phyloP scores from a whole-genome alignment of 768 basidiomycete species.

The Pleurotus tuber-regium region DNA sequence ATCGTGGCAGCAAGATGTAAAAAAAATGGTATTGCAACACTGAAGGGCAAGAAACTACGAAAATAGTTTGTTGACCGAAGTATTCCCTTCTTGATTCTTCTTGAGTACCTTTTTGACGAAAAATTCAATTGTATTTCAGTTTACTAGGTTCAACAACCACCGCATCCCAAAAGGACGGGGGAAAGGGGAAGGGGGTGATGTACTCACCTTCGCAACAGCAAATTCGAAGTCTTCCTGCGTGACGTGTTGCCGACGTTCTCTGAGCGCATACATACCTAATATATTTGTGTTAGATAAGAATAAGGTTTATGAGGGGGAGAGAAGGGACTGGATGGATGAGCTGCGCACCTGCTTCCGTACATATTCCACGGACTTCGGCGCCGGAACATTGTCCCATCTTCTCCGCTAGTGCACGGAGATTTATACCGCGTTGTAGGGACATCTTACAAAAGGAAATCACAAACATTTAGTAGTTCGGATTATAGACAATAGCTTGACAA shows the following conservation, averaged over 20 bases:
- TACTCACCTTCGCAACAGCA: slow-evolving; percentile 86
- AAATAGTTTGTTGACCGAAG: slow-evolving; percentile 93
- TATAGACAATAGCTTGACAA: not conserved
- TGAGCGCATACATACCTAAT: slow-evolving; percentile 91
- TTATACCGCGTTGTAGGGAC: slow-evolving; percentile 97
- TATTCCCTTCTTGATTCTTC: slow-evolving; percentile 96
- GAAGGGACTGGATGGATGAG: not conserved
- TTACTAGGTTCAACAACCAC: not conserved
- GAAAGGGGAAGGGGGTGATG: not conserved
- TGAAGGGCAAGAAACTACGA: slow-evolving; percentile 43
- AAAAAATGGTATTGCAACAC: slow-evolving; percentile 9
- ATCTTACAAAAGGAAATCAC: slow-evolving; percentile 53
- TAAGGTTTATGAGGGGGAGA: not conserved
- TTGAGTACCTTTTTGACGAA: slow-evolving; percentile 89
- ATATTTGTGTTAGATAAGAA: slow-evolving; percentile 1
- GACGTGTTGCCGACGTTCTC: slow-evolving; percentile 94
- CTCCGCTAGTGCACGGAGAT: slow-evolving; percentile 92
- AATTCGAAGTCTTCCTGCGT: slow-evolving; percentile 99
- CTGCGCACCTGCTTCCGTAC: slow-evolving; percentile 89
- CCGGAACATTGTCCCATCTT: slow-evolving; percentile 99
- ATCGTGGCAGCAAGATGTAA: not conserved
- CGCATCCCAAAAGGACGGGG: slow-evolving; percentile 7
- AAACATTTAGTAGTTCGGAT: not conserved
- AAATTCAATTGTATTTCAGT: too few relatives aligned
- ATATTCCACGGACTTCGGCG: slow-evolving; percentile 96